Base-by-base conservation (phyloP, 768 basidiomycete genomes). In the Tricholoma sp. region DNA sequence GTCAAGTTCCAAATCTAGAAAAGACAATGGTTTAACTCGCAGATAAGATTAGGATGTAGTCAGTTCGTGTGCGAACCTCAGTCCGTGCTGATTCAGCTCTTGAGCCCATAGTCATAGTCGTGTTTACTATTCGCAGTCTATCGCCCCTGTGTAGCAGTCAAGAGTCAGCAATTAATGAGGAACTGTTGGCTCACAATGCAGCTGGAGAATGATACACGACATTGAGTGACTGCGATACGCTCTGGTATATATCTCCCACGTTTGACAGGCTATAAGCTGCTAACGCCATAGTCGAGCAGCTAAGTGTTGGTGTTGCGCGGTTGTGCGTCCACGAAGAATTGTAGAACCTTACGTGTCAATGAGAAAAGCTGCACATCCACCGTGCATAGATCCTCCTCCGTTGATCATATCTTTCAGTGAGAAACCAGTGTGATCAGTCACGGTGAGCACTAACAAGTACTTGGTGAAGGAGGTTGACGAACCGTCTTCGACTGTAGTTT, bases 181-280 rank as follows among this genome's bases (percentile, higher is more conserved):
- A 49, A 32, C 13, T 34, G 15, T 29, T 8, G 6, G 63, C 75
- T 61, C 63, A 83, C 82, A 73, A 28, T 9, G 60, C 59, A 18
- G 82, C 83, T n/a, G 83, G 83, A 50, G 82, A 78, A 55, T 84
- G 83, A 54, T 80, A 84, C 17, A 80, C 70, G 5, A 82, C 67
- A 45, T 81, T 77, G 44, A 84, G 63, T 0, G 80, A 75, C 59
- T 81, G 80, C 0, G 81, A 81, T 7, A 84, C 82, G 31, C 71
- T 72, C 0, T 36, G 50, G 17, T 59, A 52, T 8, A 63, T 24
- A 1, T 65, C 61, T 15, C 65, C 72, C 39, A 52, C 61, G 49
- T 59, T 68, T 54, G 50, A 67, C 62, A 62, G 54, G 53, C 37
- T 65, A 5, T 75, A 63, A 4, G 74, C 74, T n/a, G 68, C 68